Evolutionary conservation across 2,329 filamentous ascomycete genomes (phyloP).

Genomic region (Fusarium mangiferae): DNA sequence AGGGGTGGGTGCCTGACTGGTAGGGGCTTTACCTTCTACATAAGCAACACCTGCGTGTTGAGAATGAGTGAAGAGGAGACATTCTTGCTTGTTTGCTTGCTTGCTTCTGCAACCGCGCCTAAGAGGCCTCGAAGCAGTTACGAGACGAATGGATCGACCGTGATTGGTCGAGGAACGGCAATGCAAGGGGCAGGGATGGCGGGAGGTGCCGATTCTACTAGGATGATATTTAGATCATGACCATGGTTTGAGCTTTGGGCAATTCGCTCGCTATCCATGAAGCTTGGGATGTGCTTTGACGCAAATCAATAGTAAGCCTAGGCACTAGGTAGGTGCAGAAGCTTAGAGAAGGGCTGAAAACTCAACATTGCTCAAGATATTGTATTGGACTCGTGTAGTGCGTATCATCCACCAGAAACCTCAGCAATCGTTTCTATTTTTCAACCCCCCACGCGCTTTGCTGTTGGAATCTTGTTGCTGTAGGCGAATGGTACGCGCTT

Average conservation of each 20-base stretch:
- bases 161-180: constrained; percentile 30
- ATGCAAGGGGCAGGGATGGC: constrained; percentile 35
- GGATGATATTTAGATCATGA: not conserved
- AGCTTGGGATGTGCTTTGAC: not conserved
- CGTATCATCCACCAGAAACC: not conserved
- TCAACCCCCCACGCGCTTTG: not conserved
- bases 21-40: not conserved
- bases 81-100: not conserved
- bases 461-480: not conserved
- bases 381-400: not conserved
- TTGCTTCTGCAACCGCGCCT: constrained; percentile 6
- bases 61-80: constrained; percentile 13
- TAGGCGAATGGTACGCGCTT: not conserved
- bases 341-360: not conserved
- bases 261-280: not conserved
- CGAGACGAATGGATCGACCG: not conserved
- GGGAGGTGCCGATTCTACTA: not conserved
- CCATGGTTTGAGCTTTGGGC: not conserved
- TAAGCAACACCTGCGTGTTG: not conserved
- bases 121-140: constrained; percentile 12
- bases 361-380: not conserved
- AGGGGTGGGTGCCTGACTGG: not conserved
- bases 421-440: not conserved
- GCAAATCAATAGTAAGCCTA: not conserved
- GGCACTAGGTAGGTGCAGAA: not conserved